These are phyloP conservation scores for Coniella vitis DNA, from an alignment of 2,329 filamentous ascomycete genomes.

Conservation along the genomic window DNA sequence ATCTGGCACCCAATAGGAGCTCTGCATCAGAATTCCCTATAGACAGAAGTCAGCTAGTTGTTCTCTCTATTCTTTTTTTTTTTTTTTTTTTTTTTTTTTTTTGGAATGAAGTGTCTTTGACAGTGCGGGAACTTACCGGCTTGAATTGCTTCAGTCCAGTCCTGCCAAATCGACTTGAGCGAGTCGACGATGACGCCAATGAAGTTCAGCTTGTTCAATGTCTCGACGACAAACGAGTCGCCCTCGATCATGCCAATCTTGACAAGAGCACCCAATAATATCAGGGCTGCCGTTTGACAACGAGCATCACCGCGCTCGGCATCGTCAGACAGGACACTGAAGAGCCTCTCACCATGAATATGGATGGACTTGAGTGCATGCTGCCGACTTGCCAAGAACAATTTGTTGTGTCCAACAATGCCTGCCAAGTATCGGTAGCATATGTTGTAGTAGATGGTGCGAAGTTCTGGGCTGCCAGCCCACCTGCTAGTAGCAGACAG, in stretches of 20 bases:
- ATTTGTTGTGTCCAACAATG: slow-evolving; percentile 50
- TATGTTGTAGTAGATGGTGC: slow-evolving; percentile 85
- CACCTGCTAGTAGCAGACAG: slow-evolving; percentile 72
- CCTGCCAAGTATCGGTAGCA: slow-evolving; percentile 78
- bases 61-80: slow-evolving; percentile 1
- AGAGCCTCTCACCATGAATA: slow-evolving; percentile 64
- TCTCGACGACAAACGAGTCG: slow-evolving; percentile 69
- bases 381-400: slow-evolving; percentile 37
- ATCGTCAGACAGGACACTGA: slow-evolving; percentile 88
- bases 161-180: slow-evolving; percentile 67
- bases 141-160: slow-evolving; percentile 55
- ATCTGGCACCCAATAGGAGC: slow-evolving; percentile 59
- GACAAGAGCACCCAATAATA: slow-evolving; percentile 75
- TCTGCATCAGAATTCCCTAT: slow-evolving; percentile 36
- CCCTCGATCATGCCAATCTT: slow-evolving; percentile 65
- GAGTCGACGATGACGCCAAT: slow-evolving; percentile 85
- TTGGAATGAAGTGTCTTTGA: neutral
- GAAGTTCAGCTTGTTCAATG: slow-evolving; percentile 81
- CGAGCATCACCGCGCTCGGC: slow-evolving; percentile 76
- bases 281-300: slow-evolving; percentile 78
- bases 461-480: slow-evolving; percentile 61
- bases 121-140: slow-evolving; percentile 40
- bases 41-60: too few relatives aligned
- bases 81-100: neutral
- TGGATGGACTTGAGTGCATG: slow-evolving; percentile 68